phyloP scores from a whole-genome alignment of 805 yeast genomes.

The Clavispora carvajalis region DNA sequence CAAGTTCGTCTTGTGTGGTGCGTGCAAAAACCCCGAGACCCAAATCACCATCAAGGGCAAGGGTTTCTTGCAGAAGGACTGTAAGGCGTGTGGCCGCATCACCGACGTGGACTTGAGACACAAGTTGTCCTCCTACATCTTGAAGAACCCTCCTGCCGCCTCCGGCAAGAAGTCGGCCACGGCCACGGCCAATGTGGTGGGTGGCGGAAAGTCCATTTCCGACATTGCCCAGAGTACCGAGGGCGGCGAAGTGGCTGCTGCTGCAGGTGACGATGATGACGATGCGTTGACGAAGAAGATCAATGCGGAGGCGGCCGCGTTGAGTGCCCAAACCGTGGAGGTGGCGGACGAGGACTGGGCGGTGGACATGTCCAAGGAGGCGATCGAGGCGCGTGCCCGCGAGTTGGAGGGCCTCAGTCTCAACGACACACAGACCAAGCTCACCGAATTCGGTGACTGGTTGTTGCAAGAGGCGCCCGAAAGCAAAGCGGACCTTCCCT shows the following conservation, averaged over 20 bases:
- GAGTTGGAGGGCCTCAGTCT: conserved; percentile 68
- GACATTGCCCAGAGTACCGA: conserved; percentile 61
- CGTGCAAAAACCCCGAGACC: conserved; percentile 97
- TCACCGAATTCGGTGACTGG: conserved; percentile 89
- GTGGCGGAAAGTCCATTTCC: conserved; percentile 77
- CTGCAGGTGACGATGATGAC: conserved; percentile 50
- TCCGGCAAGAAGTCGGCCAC: conserved; percentile 79
- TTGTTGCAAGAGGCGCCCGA: conserved; percentile 44
- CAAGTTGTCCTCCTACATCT: conserved; percentile 78
- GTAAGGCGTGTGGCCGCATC: conserved; percentile 97
- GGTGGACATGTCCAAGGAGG: conserved; percentile 94
- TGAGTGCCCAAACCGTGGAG: conserved; percentile 47
- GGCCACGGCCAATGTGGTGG: conserved; percentile 83
- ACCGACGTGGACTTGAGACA: conserved; percentile 80
- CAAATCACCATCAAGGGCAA: conserved; percentile 76
- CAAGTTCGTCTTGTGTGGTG: conserved; percentile 88
- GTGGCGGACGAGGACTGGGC: conserved; percentile 95
- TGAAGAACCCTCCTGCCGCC: conserved; percentile 76
- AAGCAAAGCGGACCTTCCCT: conserved; percentile 57
- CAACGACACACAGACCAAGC: conserved; percentile 44
- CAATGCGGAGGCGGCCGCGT: conserved; percentile 75
- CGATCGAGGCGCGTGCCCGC: conserved; percentile 84
- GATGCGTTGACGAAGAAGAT: conserved; percentile 73
- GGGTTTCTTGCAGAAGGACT: conserved; percentile 77
- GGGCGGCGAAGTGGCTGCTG: conserved; percentile 26